phyloP scores from a whole-genome alignment of 148 eudicot species.

The Silene uniflora region DNA sequence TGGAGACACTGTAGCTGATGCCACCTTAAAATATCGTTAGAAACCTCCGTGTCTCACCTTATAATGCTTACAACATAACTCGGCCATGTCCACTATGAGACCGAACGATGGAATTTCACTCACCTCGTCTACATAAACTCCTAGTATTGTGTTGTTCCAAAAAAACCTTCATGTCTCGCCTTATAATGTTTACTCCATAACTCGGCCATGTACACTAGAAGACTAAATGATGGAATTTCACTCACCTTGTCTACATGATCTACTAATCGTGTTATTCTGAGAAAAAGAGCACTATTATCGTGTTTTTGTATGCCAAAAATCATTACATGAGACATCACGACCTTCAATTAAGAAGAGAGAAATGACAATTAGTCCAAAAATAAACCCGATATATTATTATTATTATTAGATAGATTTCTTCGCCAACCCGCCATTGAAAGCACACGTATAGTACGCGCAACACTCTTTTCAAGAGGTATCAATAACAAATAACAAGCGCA shows the following conservation, averaged over 20 bases:
- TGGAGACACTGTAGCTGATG: not conserved
- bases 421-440: not conserved
- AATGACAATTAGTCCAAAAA: not conserved
- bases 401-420: too few relatives aligned
- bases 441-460: not conserved
- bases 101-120: not conserved
- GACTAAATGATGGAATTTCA: not conserved
- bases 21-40: not conserved
- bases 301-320: too few relatives aligned
- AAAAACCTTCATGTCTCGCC: not conserved
- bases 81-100: not conserved
- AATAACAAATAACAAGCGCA: not conserved
- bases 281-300: too few relatives aligned
- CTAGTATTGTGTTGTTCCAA: not conserved
- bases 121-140: not conserved
- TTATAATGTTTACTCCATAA: too few relatives aligned
- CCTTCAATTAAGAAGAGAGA: not conserved
- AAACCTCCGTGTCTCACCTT: not conserved
- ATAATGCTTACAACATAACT: not conserved
- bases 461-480: not conserved
- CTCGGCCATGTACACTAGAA: not conserved
- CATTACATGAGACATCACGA: not conserved
- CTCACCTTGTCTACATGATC: not conserved
- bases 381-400: too few relatives aligned
- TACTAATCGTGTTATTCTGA: too few relatives aligned